Conservation (phyloP, 768 basidiomycete species). For the Trametes maxima region DNA sequence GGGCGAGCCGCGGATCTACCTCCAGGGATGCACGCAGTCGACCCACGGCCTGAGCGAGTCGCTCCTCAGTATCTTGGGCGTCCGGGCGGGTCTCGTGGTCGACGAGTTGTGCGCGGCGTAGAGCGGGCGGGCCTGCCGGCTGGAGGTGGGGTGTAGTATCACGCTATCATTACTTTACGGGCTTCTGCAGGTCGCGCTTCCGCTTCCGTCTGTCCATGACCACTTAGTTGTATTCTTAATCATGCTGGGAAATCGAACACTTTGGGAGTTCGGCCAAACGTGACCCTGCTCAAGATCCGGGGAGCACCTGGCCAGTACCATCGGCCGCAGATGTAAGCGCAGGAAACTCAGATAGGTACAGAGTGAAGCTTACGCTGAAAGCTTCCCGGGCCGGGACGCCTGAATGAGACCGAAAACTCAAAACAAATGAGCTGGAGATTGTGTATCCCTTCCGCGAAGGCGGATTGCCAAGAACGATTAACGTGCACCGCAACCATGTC, state of each 20-base stretch:
- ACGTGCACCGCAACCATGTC: too few relatives aligned
- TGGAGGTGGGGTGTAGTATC: background rate
- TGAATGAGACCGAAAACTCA: too few relatives aligned
- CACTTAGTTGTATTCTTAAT: background rate
- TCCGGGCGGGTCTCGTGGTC: conserved; percentile 49
- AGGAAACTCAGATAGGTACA: too few relatives aligned
- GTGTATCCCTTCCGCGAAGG: too few relatives aligned
- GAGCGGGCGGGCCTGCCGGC: background rate
- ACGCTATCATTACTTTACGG: background rate
- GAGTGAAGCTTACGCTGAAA: too few relatives aligned
- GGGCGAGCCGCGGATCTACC: conserved; percentile 34
- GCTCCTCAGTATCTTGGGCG: conserved; percentile 46
- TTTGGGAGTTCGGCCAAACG: background rate
- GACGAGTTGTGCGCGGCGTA: conserved; percentile 34
- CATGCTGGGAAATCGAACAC: background rate
- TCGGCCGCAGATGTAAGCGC: too few relatives aligned
- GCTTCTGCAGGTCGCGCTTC: background rate
- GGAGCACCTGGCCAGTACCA: too few relatives aligned
- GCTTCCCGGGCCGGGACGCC: too few relatives aligned
- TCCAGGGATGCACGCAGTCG: conserved; percentile 41
- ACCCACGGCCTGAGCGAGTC: conserved; percentile 47
- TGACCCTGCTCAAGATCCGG: background rate
- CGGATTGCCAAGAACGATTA: too few relatives aligned
- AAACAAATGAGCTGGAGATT: too few relatives aligned
- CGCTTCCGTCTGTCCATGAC: background rate